Evolutionary conservation across 129 eudicot genomes (phyloP).

Genomic region (Flaveria ramosissima): DNA sequence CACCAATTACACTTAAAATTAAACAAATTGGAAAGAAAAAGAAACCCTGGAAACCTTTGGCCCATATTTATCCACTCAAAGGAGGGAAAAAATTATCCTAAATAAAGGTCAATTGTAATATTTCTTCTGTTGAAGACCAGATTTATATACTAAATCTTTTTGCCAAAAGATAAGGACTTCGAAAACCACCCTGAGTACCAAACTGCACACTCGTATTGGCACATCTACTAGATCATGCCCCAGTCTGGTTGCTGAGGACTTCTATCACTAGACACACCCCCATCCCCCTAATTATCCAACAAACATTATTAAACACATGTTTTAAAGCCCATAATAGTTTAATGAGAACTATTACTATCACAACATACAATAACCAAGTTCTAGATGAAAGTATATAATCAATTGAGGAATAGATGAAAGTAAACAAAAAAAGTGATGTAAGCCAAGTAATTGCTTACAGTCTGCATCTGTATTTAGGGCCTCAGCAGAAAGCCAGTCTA

Average conservation of each 20-base stretch:
- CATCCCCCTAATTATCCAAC: background rate
- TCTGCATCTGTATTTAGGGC: slow-evolving; percentile 70
- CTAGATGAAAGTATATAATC: background rate
- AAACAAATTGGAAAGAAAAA: background rate
- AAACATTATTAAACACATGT: background rate
- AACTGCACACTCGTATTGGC: background rate
- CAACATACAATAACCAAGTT: background rate
- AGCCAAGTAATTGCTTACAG: slow-evolving; percentile 48
- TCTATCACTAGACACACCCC: background rate
- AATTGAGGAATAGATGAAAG: slow-evolving; percentile 1
- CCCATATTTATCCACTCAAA: background rate
- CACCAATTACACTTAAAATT: slow-evolving; percentile 5
- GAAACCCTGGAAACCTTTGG: background rate
- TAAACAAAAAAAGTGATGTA: background rate
- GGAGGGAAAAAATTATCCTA: background rate
- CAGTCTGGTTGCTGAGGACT: background rate
- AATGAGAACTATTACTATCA: background rate
- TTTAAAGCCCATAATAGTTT: background rate
- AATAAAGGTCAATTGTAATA: background rate
- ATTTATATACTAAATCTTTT: background rate
- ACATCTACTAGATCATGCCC: background rate
- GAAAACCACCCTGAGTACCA: background rate
- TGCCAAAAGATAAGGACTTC: background rate
- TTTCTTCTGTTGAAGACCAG: background rate
- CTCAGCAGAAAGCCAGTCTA: slow-evolving; percentile 77